Evolutionary conservation across 2,329 filamentous ascomycete species (phyloP).

Genomic region (Cladosporium sphaerospermum): DNA sequence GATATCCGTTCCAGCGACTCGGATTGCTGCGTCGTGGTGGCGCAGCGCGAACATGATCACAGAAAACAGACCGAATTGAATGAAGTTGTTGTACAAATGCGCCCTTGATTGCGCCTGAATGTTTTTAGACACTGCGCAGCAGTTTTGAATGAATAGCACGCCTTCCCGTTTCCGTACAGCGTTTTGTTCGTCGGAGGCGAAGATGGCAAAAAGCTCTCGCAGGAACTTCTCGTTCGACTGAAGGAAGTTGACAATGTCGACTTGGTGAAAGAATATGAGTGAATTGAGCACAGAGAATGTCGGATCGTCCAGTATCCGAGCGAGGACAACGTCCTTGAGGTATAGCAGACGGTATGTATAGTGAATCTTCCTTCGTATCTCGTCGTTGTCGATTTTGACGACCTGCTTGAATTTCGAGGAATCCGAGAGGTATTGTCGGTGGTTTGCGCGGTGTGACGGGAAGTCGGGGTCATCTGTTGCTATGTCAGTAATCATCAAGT

Average conservation of each 20-base stretch:
- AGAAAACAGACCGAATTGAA: slow-evolving; percentile 75
- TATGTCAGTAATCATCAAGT: slow-evolving; percentile 26
- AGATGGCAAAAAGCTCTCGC: slow-evolving; percentile 81
- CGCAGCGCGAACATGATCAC: slow-evolving; percentile 90
- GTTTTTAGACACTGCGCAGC: slow-evolving; percentile 89
- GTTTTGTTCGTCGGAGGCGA: slow-evolving; percentile 58
- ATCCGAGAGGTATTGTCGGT: slow-evolving; percentile 85
- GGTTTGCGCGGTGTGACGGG: slow-evolving; percentile 93
- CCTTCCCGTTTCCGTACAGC: slow-evolving; percentile 78
- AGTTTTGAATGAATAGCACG: slow-evolving; percentile 94
- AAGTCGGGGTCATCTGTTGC: slow-evolving; percentile 82
- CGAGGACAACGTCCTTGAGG: slow-evolving; percentile 95
- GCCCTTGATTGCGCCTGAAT: slow-evolving; percentile 77
- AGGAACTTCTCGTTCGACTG: slow-evolving; percentile 74
- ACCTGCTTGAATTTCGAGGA: slow-evolving; percentile 93
- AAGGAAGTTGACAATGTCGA: slow-evolving; percentile 94
- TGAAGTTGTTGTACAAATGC: slow-evolving; percentile 82
- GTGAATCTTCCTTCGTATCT: slow-evolving; percentile 84
- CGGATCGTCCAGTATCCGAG: slow-evolving; percentile 91
- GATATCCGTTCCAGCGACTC: slow-evolving; percentile 90
- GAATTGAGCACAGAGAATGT: slow-evolving; percentile 97
- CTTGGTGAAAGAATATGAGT: slow-evolving; percentile 97
- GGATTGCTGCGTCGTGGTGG: slow-evolving; percentile 74
- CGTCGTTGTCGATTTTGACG: slow-evolving; percentile 77
- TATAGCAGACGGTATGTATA: slow-evolving; percentile 95